phyloP scores from a whole-genome alignment of 495 filamentous ascomycete genomes.

The Tuber borchii region DNA sequence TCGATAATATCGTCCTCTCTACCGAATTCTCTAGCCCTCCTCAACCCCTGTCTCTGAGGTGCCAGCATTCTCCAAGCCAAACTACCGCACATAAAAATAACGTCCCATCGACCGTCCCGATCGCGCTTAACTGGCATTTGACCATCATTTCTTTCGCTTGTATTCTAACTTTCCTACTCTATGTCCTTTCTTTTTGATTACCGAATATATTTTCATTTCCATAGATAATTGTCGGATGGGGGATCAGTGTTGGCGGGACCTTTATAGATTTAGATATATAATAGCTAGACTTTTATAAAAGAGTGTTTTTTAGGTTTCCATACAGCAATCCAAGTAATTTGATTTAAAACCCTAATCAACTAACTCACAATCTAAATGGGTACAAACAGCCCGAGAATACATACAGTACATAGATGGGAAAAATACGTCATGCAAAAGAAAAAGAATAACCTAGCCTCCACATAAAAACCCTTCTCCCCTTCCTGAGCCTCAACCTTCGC shows the following conservation, averaged over 20 bases:
- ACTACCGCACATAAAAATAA: background rate
- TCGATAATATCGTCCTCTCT: too few relatives aligned
- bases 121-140: background rate
- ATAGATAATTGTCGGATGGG: too few relatives aligned
- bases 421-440: background rate
- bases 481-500: conserved; percentile 57
- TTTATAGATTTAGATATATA: too few relatives aligned
- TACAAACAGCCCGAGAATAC: too few relatives aligned
- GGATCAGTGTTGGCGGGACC: too few relatives aligned
- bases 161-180: background rate
- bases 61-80: too few relatives aligned
- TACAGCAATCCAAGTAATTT: background rate
- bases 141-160: background rate
- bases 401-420: background rate
- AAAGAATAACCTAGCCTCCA: conserved; percentile 31
- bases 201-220: too few relatives aligned
- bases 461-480: conserved; percentile 91
- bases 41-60: background rate
- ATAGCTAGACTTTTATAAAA: too few relatives aligned
- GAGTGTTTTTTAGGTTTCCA: too few relatives aligned
- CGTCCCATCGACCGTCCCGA: background rate
- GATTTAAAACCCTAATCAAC: background rate
- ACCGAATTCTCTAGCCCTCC: too few relatives aligned
- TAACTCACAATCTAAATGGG: background rate
- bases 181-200: background rate